Percentiles rank a stretch among this genome's conserved stretches.
These are phyloP conservation scores for Clavulina sp. DNA, from an alignment of 768 basidiomycete species.

Conservation along the genomic window DNA sequence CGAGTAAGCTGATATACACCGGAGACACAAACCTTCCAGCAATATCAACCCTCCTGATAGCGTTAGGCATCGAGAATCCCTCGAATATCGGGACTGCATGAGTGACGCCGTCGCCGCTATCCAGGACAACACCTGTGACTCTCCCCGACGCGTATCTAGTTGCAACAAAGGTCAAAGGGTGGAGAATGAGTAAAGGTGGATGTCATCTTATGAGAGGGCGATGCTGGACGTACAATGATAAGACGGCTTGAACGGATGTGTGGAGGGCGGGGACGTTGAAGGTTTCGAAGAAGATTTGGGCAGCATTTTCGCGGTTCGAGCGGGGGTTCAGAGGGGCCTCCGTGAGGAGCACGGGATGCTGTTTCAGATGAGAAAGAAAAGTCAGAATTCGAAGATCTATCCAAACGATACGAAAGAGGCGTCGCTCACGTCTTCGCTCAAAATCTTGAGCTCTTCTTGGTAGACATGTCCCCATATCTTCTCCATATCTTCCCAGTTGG, in stretches of 20 bases:
- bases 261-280: slow-evolving; percentile 98
- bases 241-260: slow-evolving; percentile 90
- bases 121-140: slow-evolving; percentile 97
- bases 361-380: not conserved
- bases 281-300: slow-evolving; percentile 98
- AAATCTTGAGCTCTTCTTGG: slow-evolving; percentile 81
- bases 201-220: not conserved
- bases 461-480: slow-evolving; percentile 98
- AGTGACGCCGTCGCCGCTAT: slow-evolving; percentile 97
- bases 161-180: not conserved
- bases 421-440: slow-evolving; percentile 79
- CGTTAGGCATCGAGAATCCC: slow-evolving; percentile 98
- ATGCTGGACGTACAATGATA: slow-evolving; percentile 57
- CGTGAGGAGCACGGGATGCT: slow-evolving; percentile 96
- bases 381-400: not conserved
- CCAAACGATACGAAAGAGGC: not conserved
- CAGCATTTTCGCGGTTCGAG: slow-evolving; percentile 87
- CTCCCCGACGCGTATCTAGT: slow-evolving; percentile 96
- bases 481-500: slow-evolving; percentile 99
- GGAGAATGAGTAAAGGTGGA: not conserved
- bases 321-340: slow-evolving; percentile 96
- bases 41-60: slow-evolving; percentile 87
- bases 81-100: slow-evolving; percentile 98
- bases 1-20: too few species aligned
- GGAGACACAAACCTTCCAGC: slow-evolving; percentile 90